A percentile compares a stretch with the other conserved stretches of the same genome.
Conservation (phyloP, 768 basidiomycete species). For the Chalciporus sphaerocephalus region DNA sequence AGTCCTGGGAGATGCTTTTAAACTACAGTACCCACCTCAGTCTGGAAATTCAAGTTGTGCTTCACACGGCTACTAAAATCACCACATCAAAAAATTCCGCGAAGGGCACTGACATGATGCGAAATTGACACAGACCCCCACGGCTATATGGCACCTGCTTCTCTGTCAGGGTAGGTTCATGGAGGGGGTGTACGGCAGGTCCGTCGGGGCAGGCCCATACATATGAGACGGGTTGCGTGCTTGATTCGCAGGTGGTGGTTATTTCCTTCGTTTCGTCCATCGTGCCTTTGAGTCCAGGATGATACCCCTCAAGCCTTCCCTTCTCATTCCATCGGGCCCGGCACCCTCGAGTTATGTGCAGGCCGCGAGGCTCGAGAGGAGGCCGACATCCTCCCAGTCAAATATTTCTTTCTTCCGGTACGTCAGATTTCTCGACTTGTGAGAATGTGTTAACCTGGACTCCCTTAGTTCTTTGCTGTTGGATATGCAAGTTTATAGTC, state of each 20-base stretch:
- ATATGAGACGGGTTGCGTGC: constrained; percentile 1
- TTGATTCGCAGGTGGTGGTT: not conserved
- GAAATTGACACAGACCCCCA: constrained; percentile 6
- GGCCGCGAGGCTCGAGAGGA: constrained; percentile 18
- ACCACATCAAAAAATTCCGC: not conserved
- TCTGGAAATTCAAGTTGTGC: no score
- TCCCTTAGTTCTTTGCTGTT: constrained; percentile 47
- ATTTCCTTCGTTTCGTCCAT: not conserved
- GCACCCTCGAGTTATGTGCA: constrained; percentile 35
- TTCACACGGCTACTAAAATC: constrained; percentile 15
- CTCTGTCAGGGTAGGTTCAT: constrained; percentile 19
- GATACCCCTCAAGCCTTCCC: constrained; percentile 17
- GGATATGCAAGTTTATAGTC: constrained; percentile 59
- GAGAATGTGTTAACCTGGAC: constrained; percentile 4
- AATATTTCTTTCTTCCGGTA: constrained; percentile 52
- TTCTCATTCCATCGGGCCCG: constrained; percentile 9
- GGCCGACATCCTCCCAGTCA: constrained; percentile 29
- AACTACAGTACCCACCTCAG: no score
- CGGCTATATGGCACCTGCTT: constrained; percentile 5
- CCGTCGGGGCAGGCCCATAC: constrained; percentile 16
- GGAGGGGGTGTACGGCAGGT: constrained; percentile 21
- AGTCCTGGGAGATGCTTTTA: no score
- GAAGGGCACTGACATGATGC: not conserved
- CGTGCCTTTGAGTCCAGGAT: constrained; percentile 12
- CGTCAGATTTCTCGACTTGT: constrained; percentile 9